Base-by-base conservation (phyloP, 345 rosid genomes). In the Citrus cavaleriei region DNA sequence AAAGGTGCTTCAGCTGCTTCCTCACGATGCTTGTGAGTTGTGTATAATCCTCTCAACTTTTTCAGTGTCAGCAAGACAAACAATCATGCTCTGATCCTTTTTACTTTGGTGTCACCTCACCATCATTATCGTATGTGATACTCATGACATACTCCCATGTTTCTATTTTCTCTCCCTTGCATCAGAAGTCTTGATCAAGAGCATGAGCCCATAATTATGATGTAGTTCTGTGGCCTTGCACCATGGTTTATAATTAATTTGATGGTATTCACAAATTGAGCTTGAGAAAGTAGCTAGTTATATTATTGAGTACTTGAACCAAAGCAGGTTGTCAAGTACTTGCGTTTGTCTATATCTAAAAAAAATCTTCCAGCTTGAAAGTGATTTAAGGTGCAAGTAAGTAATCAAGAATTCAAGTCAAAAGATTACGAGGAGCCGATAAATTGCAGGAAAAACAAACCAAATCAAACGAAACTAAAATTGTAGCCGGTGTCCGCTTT, bases 71-170 rank as follows among this genome's bases (percentile, higher is more conserved):
- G 55, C 58, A 54, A 46, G 21, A 4, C 58, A 54, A 54, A 54
- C 34, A 57, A 82, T 82, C 77, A 78, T 76, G 75, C 58, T 76
- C 51, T 58, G 42, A 73, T 57, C 28, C 78, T 3, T 51, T 65
- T 65, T 62, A 60, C 68, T 61, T 34, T 34, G 57, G 18, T 80
- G 74, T 68, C 82, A 80, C 35, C 69, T 51, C 32, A 7, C 34
- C n/a, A 60, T 80, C 70, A 68, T 80, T 24, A 60, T 68, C 49
- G 51, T 46, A 13, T 46, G 13, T 13, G 51, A 25, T 46, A 30
- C 58, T 54, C 51, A 46, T 0, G 51, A 13, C 51, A 16, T 68
- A 2, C 69, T 51, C 59, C 51, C 51, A 7, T 72, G 62, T 73
- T 51, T 79, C 32, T 40, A 5, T 42, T 5, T 5, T 8, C 22